These are phyloP conservation scores for Pouteria glomerata DNA, from an alignment of 148 eudicot genomes.

Conservation along the genomic window DNA sequence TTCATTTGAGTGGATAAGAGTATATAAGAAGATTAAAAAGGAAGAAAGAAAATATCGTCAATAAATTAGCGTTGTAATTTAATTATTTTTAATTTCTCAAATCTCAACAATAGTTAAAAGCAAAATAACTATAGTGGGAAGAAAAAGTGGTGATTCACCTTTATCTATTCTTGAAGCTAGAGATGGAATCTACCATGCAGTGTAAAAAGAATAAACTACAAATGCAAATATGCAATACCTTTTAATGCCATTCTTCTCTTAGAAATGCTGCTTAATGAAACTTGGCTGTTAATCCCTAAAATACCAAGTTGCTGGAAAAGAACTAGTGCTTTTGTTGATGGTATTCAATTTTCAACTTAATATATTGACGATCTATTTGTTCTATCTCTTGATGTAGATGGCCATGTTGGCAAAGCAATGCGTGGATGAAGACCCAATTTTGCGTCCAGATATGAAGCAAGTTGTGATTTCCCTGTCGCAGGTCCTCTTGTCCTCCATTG, in stretches of 20 bases:
- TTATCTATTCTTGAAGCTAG: background rate
- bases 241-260: no score
- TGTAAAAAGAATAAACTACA: no score
- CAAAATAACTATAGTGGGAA: background rate
- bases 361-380: background rate
- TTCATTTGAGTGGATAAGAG: no score
- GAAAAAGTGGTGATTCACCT: background rate
- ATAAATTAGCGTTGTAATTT: no score
- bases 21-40: no score
- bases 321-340: background rate
- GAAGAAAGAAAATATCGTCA: no score
- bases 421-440: conserved; percentile 84
- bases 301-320: background rate
- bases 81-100: no score
- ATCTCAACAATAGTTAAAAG: background rate
- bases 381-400: conserved; percentile 32
- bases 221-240: no score
- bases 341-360: background rate
- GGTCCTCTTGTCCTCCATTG: conserved; percentile 83
- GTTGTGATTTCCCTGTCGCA: conserved; percentile 82
- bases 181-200: no score
- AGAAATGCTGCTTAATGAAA: no score
- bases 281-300: no score
- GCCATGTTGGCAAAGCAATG: conserved; percentile 89
- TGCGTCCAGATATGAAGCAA: conserved; percentile 97